A percentile compares a stretch with the other conserved stretches of the same genome.
Conservation (phyloP, 1,284 basidiomycete species). For the Sporisorium scitamineum region DNA sequence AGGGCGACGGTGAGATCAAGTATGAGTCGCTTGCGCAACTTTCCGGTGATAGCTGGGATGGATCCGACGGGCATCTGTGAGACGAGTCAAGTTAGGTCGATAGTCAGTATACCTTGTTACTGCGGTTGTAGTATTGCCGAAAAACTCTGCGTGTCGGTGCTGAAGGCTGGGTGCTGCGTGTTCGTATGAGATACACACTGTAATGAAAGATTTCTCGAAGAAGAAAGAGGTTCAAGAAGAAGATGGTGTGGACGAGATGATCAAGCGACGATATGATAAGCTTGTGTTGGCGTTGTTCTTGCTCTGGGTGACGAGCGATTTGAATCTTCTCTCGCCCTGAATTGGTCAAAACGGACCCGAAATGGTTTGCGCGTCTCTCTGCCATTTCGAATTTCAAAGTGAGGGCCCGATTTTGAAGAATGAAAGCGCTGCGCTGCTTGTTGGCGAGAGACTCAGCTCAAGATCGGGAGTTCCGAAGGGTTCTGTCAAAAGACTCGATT, state of each 20-base stretch:
- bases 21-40: constrained; percentile 67
- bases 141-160: background rate
- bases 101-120: constrained; percentile 18
- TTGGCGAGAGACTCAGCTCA: background rate
- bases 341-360: constrained; percentile 14
- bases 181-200: constrained; percentile 18
- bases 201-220: constrained; percentile 20
- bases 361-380: background rate
- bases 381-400: background rate
- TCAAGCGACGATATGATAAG: background rate
- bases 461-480: background rate
- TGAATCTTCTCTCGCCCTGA: constrained; percentile 15
- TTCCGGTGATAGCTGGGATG: constrained; percentile 65
- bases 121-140: background rate
- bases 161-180: background rate
- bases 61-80: constrained; percentile 57
- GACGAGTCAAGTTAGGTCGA: background rate
- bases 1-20: constrained; percentile 65
- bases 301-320: constrained; percentile 6
- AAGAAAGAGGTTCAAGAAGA: constrained; percentile 12
- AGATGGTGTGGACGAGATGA: constrained; percentile 20
- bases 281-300: constrained; percentile 8
- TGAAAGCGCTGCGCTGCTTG: background rate
- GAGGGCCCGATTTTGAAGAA: background rate
- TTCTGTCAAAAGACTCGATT: background rate